Evolutionary conservation across 1,139 yeast genomes (phyloP), one percentile per base, ranked within the genome.

Genomic region (Magnusiomyces tetraspermus): DNA sequence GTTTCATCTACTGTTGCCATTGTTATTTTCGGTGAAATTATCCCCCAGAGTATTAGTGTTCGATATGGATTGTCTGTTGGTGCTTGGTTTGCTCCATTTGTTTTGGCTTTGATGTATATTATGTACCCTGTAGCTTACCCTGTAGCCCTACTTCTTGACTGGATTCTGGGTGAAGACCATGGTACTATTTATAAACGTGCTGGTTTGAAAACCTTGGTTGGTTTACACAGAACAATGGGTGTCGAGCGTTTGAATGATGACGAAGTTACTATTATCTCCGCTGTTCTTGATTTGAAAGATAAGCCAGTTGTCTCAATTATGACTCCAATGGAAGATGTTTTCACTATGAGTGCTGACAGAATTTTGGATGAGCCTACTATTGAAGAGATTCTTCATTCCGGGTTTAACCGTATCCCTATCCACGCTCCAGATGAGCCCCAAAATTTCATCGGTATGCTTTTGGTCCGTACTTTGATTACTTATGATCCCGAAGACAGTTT

Each of bases 401-500:
- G 98, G 0, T 92, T 87, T 69, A 86, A 95, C 23, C 79, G 98
- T 67, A 90, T 92, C 59, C 98, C 98, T n/a, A 88, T 92, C 61
- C 92, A 88, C 67, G 74, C 85, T 50, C 97, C 97, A 1, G 80
- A 81, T 59, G 96, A 92, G 65, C 96, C 96, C 15, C 73, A 78
- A 56, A 92, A 92, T 68, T 92, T 89, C 67, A 85, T 89, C 58
- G 98, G 98, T 24, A 92, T 92, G 98, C 74, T 92, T 51, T 75
- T 92, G 50, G 97, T 92, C 26, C 76, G 97, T 58, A 94, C 92
- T 37, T 76, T 92, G 64, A 92, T 92, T 59, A 85, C 96, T 55
- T 92, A 92, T 68, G 98, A 92, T 63, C 97, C 98, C 1, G 97
- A 90, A 67, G 98, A 92, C 69, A 86, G 92, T 0, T 73, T 87